These are phyloP conservation scores for Dothistroma septosporum DNA, from an alignment of 2,329 filamentous ascomycete species.

Conservation along the genomic window DNA sequence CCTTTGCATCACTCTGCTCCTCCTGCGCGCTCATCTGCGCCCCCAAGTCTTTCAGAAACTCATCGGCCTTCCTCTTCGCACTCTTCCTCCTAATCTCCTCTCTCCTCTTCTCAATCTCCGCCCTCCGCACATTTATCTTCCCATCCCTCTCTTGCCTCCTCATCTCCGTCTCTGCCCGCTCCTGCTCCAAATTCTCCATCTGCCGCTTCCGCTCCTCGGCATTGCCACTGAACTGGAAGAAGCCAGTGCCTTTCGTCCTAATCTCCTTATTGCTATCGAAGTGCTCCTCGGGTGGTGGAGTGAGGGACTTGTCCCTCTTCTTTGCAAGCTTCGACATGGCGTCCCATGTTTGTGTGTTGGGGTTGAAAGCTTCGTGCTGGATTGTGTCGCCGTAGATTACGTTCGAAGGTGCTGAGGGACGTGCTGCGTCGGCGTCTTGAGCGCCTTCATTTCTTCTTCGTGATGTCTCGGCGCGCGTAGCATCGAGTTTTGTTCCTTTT, in stretches of 20 bases:
- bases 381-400: constrained; percentile 84
- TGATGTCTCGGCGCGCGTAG: constrained; percentile 53
- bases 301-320: constrained; percentile 73
- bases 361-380: constrained; percentile 77
- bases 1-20: constrained; percentile 3
- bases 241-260: constrained; percentile 81
- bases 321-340: constrained; percentile 75
- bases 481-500: constrained; percentile 66
- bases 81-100: constrained; percentile 20
- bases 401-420: constrained; percentile 61
- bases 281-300: constrained; percentile 74
- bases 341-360: constrained; percentile 58
- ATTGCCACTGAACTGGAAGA: constrained; percentile 83
- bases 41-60: constrained; percentile 62
- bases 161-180: constrained; percentile 65
- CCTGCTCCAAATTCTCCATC: constrained; percentile 68
- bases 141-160: constrained; percentile 56
- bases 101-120: constrained; percentile 45
- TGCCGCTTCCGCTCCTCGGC: constrained; percentile 63
- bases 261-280: constrained; percentile 85
- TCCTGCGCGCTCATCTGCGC: constrained; percentile 26
- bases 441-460: not conserved
- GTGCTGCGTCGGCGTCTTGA: constrained; percentile 57
- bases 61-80: constrained; percentile 63
- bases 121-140: constrained; percentile 50